Conservation (phyloP, 805 yeast genomes). For the Candida verbasci region DNA sequence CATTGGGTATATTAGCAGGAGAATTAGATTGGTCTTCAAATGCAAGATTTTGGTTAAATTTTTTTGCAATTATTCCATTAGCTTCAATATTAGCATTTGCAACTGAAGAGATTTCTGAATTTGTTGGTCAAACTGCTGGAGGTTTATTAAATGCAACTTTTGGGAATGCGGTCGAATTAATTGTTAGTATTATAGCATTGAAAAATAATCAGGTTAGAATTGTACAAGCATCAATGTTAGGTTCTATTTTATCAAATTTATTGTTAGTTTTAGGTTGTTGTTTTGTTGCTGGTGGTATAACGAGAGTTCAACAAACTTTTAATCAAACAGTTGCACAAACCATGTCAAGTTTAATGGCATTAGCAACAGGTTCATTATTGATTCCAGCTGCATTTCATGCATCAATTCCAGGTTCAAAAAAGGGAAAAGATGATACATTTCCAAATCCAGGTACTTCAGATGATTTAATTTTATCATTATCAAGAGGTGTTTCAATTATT, state of each 20-base stretch:
- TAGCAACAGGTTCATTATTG: constrained; percentile 81
- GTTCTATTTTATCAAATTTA: constrained; percentile 84
- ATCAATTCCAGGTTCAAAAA: constrained; percentile 49
- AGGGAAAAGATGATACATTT: constrained; percentile 21
- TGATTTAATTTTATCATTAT: constrained; percentile 60
- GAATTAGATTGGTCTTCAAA: constrained; percentile 48
- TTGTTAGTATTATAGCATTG: constrained; percentile 89
- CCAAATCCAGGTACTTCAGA: constrained; percentile 38
- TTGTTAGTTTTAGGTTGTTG: constrained; percentile 93
- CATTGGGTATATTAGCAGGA: constrained; percentile 80
- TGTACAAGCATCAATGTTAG: constrained; percentile 97
- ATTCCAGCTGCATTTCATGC: constrained; percentile 97
- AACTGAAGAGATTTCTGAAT: constrained; percentile 85
- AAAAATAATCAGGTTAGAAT: constrained; percentile 82
- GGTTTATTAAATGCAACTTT: constrained; percentile 94
- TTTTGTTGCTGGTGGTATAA: constrained; percentile 87
- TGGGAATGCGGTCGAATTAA: constrained; percentile 96
- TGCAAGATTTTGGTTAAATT: constrained; percentile 67
- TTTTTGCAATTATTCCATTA: constrained; percentile 85
- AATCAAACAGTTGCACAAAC: constrained; percentile 98
- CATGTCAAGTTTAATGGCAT: constrained; percentile 89
- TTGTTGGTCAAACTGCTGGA: constrained; percentile 89
- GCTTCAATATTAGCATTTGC: constrained; percentile 89
- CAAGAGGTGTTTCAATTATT: constrained; percentile 82
- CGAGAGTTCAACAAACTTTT: constrained; percentile 79